phyloP scores from a whole-genome alignment of 768 basidiomycete species.

The Exidia glandulosa region DNA sequence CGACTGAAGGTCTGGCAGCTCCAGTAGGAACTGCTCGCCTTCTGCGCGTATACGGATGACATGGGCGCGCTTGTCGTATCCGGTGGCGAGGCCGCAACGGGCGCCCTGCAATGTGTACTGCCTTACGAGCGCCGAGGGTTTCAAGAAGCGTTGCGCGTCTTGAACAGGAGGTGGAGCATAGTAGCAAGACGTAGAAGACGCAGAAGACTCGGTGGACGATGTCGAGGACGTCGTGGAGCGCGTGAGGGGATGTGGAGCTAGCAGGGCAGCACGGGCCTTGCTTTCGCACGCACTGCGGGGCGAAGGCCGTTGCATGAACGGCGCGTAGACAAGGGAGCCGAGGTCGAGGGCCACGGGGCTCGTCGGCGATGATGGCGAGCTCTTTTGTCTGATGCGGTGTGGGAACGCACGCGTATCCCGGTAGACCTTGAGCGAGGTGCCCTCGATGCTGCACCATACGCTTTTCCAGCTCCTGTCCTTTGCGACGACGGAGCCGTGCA shows the following conservation, averaged over 20 bases:
- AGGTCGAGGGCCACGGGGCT: background rate
- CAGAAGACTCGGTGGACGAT: background rate
- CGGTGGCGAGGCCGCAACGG: constrained; percentile 89
- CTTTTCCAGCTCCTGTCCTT: constrained; percentile 87
- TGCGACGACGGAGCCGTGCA: constrained; percentile 71
- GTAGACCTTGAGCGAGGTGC: constrained; percentile 79
- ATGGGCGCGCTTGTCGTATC: constrained; percentile 88
- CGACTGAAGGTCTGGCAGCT: constrained; percentile 69
- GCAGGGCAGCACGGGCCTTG: background rate
- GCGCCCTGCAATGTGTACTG: constrained; percentile 83
- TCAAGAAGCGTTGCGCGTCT: background rate
- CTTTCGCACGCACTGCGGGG: background rate
- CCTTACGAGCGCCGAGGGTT: constrained; percentile 38
- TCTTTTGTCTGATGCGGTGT: background rate
- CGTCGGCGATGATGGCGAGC: background rate
- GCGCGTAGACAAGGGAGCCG: background rate
- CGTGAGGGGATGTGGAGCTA: background rate
- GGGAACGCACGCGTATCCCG: constrained; percentile 20
- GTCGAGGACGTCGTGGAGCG: background rate
- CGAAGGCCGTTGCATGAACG: background rate
- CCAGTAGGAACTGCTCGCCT: constrained; percentile 93
- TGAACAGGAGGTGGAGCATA: background rate
- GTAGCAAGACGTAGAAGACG: background rate
- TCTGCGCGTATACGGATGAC: constrained; percentile 87
- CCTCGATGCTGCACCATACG: constrained; percentile 80